A percentile compares a stretch with the other conserved stretches of the same genome.
Evolutionary conservation across 2,329 filamentous ascomycete genomes (phyloP).

Genomic region (Xenosphaeropsis pyriputrescens): DNA sequence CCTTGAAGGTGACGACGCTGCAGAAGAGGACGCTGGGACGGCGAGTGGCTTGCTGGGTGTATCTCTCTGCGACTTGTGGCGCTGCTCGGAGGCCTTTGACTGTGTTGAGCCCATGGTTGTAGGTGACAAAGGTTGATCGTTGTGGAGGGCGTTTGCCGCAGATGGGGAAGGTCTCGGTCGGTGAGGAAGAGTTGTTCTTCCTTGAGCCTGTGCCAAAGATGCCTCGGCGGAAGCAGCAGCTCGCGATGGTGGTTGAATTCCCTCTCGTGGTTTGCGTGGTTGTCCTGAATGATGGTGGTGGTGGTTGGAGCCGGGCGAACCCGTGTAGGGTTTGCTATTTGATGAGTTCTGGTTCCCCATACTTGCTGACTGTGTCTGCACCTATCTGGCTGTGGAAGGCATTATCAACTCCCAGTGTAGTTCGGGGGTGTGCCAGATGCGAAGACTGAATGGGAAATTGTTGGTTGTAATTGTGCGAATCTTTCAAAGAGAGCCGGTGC

Average conservation of each 20-base stretch:
- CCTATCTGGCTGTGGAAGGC: no score
- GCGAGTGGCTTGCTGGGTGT: conserved; percentile 42
- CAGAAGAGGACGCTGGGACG: conserved; percentile 21
- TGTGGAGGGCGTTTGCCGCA: conserved; percentile 5
- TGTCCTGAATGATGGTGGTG: conserved; percentile 10
- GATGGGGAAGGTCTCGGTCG: conserved; percentile 12
- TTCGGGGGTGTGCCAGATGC: no score
- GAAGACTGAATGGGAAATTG: no score
- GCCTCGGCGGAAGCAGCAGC: conserved; percentile 45
- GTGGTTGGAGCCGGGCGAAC: background rate
- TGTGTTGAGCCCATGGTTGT: conserved; percentile 9
- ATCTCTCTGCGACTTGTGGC: conserved; percentile 20
- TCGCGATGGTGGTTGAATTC: conserved; percentile 7
- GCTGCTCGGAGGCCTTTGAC: conserved; percentile 16
- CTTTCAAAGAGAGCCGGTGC: no score
- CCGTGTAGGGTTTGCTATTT: no score
- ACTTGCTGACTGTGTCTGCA: no score
- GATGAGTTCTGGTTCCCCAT: no score
- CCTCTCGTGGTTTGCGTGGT: no score
- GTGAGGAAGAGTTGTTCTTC: conserved; percentile 12
- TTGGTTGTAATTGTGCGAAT: no score
- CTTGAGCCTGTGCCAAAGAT: conserved; percentile 40
- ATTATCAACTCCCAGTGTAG: no score
- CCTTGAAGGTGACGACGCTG: conserved; percentile 11
- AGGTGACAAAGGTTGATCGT: conserved; percentile 8